Conservation (phyloP, 805 yeast species). For the Zygosaccharomyces lentus region DNA sequence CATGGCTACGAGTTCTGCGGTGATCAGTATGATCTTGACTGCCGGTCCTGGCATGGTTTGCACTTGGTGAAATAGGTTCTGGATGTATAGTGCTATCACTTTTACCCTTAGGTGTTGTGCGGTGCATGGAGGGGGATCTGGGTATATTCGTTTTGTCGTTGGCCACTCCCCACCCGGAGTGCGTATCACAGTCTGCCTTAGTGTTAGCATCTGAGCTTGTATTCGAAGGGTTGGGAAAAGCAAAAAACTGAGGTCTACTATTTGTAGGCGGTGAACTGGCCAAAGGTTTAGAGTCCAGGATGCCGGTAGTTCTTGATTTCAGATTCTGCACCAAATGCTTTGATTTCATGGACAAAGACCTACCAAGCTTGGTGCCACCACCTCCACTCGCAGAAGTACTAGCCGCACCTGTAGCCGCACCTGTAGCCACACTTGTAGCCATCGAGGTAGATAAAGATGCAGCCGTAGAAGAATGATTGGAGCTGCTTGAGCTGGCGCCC, state of each 20-base stretch:
- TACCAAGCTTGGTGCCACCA: slow-evolving; percentile 21
- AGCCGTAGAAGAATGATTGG: background rate
- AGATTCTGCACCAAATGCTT: slow-evolving; percentile 26
- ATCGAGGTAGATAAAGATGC: background rate
- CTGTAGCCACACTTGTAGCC: background rate
- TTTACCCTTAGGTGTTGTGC: slow-evolving; percentile 23
- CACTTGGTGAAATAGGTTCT: slow-evolving; percentile 4
- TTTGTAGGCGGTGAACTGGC: slow-evolving; percentile 9
- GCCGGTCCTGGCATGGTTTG: background rate
- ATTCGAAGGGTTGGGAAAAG: slow-evolving; percentile 1
- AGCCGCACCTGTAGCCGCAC: slow-evolving; percentile 3
- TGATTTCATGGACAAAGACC: slow-evolving; percentile 36
- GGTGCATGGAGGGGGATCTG: slow-evolving; percentile 7
- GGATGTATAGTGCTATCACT: slow-evolving; percentile 28
- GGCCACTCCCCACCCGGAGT: slow-evolving; percentile 37
- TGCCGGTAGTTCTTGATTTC: slow-evolving; percentile 20
- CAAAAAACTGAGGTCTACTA: background rate
- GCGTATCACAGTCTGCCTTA: slow-evolving; percentile 23
- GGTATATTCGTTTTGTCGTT: slow-evolving; percentile 3
- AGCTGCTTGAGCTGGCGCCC: background rate
- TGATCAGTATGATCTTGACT: slow-evolving; percentile 9
- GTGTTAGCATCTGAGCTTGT: slow-evolving; percentile 4
- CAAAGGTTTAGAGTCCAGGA: slow-evolving; percentile 13
- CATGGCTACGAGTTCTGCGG: slow-evolving; percentile 13
- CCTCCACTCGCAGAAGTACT: slow-evolving; percentile 9